phyloP scores from a whole-genome alignment of 805 yeast genomes.

The Zygoascus biomembranicola region DNA sequence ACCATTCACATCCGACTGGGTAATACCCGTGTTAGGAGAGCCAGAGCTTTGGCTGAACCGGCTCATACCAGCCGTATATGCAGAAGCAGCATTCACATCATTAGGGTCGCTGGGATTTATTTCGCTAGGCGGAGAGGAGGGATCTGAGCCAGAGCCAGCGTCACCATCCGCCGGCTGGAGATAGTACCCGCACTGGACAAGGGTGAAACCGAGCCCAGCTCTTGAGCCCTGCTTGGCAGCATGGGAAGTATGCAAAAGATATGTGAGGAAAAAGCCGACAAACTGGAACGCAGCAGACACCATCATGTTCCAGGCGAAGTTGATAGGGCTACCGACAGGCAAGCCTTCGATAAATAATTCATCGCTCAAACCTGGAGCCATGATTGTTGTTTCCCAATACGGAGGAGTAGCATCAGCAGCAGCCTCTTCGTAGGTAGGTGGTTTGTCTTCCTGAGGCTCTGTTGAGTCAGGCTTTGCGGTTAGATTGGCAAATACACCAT shows the following conservation, averaged over 20 bases:
- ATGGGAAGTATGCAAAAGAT: slow-evolving; percentile 88
- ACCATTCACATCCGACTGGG: slow-evolving; percentile 6
- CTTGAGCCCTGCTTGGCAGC: slow-evolving; percentile 95
- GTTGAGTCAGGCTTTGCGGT: slow-evolving; percentile 73
- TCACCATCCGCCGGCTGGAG: slow-evolving; percentile 28
- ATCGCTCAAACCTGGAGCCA: slow-evolving; percentile 68
- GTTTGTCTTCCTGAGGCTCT: slow-evolving; percentile 29
- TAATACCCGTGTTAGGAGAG: slow-evolving; percentile 2
- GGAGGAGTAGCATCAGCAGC: slow-evolving; percentile 92
- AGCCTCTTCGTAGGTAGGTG: slow-evolving; percentile 92
- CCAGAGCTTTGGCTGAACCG: slow-evolving; percentile 12
- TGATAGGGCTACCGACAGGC: slow-evolving; percentile 89
- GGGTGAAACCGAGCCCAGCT: slow-evolving; percentile 82
- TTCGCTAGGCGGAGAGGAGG: slow-evolving; percentile 26
- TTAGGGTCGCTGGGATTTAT: slow-evolving; percentile 53
- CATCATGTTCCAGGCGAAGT: slow-evolving; percentile 80
- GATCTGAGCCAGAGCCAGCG: slow-evolving; percentile 7
- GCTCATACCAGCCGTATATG: slow-evolving; percentile 6
- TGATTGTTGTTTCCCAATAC: slow-evolving; percentile 86
- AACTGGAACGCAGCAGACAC: slow-evolving; percentile 90
- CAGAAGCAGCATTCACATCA: slow-evolving; percentile 35
- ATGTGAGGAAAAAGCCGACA: slow-evolving; percentile 86
- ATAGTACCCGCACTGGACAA: slow-evolving; percentile 60
- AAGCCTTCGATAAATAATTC: slow-evolving; percentile 91
- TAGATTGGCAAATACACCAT: slow-evolving; percentile 90